Evolutionary conservation across 78 protist genomes (phyloP).

Genomic region (Carpediemonas membranifera): DNA sequence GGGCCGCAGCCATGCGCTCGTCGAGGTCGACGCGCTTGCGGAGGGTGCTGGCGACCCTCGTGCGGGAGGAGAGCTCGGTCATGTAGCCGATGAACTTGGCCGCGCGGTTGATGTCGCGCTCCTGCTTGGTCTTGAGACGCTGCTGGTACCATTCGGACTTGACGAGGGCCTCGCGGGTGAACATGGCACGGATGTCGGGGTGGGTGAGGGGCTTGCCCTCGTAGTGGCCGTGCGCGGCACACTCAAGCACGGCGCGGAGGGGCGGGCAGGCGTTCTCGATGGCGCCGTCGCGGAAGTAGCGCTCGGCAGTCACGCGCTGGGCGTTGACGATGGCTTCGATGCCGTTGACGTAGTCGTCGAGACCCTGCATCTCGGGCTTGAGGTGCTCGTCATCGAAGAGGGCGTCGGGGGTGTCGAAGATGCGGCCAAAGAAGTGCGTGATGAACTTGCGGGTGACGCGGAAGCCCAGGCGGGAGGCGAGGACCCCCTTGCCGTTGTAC

Average conservation of each 20-base stretch:
- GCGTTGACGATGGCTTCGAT: conserved; percentile 2
- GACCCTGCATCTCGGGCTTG: conserved; percentile 3
- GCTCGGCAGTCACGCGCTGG: background rate
- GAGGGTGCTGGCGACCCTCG: too few relatives aligned
- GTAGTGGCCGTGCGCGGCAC: background rate
- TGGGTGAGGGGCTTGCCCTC: background rate
- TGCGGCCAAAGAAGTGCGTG: background rate
- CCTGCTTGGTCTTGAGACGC: background rate
- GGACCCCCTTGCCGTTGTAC: background rate
- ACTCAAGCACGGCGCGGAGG: background rate
- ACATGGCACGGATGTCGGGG: conserved; percentile 1
- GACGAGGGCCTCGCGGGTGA: background rate
- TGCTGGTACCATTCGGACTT: conserved; percentile 11
- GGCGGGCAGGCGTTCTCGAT: background rate
- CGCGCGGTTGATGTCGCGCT: background rate
- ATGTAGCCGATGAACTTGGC: background rate
- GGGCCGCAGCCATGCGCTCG: too few relatives aligned
- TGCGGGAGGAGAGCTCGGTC: background rate
- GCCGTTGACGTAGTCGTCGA: background rate
- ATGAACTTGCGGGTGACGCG: background rate
- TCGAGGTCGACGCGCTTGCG: too few relatives aligned
- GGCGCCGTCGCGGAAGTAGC: conserved; percentile 1
- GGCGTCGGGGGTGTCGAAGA: background rate
- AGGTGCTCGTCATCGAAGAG: background rate
- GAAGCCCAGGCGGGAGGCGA: conserved; percentile 14